Conservation (phyloP, 192 early-diverging fungal species). For the Coemansia sp. region DNA sequence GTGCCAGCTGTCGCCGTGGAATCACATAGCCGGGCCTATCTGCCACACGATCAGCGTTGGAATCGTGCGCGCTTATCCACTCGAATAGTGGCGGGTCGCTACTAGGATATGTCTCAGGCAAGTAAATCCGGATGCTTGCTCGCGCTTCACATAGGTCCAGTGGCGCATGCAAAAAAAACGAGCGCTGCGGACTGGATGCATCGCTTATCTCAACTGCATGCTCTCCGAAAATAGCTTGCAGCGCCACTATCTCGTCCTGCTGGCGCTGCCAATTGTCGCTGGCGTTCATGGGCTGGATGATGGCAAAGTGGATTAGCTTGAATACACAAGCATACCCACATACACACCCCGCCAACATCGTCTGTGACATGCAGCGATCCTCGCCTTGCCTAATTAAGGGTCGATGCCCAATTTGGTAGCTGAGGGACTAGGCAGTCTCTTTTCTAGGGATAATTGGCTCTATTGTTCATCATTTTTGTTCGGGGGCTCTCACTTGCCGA, state of each 20-base stretch:
- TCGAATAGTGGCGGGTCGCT: constrained; percentile 42
- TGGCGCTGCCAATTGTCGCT: constrained; percentile 47
- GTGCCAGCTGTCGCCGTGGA: constrained; percentile 19
- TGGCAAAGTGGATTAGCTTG: background rate
- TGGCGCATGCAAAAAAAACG: constrained; percentile 37
- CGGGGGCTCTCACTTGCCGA: background rate
- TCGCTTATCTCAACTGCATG: constrained; percentile 20
- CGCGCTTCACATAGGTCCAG: constrained; percentile 26
- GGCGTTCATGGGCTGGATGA: constrained; percentile 4
- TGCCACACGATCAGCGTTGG: background rate
- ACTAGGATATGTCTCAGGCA: constrained; percentile 48
- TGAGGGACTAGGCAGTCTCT: background rate
- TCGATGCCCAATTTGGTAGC: background rate
- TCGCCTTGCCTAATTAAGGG: background rate
- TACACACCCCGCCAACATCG: background rate
- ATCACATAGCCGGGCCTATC: constrained; percentile 21
- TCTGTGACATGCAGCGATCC: background rate
- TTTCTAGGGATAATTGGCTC: background rate
- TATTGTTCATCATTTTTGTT: background rate
- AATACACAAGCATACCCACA: background rate
- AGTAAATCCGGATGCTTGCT: constrained; percentile 32
- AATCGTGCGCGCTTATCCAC: constrained; percentile 36
- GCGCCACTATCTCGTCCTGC: constrained; percentile 49
- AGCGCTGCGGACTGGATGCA: background rate
- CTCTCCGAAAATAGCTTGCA: constrained; percentile 52